Evolutionary conservation across 352 stramenopile species (phyloP).

Genomic region (Phytophthora crassamura): DNA sequence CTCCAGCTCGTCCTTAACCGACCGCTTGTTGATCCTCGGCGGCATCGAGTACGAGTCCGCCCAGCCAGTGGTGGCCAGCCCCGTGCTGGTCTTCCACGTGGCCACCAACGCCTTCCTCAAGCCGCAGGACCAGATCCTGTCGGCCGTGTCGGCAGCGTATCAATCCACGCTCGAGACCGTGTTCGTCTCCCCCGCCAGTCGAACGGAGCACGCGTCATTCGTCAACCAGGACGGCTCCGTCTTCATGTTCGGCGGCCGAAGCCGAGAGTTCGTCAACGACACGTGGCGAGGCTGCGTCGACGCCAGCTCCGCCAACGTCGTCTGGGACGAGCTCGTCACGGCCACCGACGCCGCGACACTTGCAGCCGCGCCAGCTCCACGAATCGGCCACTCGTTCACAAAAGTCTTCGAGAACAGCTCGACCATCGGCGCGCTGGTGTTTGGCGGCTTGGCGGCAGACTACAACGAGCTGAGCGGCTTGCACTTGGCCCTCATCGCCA

Average conservation of each 20-base stretch:
- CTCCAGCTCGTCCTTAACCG: constrained; percentile 8
- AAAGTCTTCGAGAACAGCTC: constrained; percentile 61
- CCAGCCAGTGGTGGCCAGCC: constrained; percentile 63
- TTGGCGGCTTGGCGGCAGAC: constrained; percentile 54
- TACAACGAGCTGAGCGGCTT: constrained; percentile 52
- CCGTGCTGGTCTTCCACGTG: constrained; percentile 63
- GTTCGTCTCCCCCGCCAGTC: constrained; percentile 67
- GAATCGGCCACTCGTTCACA: constrained; percentile 69
- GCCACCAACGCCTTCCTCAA: constrained; percentile 46
- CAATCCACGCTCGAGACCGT: constrained; percentile 46
- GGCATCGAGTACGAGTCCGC: constrained; percentile 77
- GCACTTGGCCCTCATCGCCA: constrained; percentile 56
- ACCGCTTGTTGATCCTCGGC: constrained; percentile 59
- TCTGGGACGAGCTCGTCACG: constrained; percentile 65
- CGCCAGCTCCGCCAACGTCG: constrained; percentile 36
- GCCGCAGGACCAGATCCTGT: constrained; percentile 60
- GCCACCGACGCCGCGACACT: constrained; percentile 39
- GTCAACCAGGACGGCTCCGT: constrained; percentile 34
- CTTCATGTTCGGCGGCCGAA: constrained; percentile 66
- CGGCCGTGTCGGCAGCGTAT: constrained; percentile 36
- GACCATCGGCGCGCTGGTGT: constrained; percentile 49
- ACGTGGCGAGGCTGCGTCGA: constrained; percentile 67
- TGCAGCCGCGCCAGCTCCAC: constrained; percentile 38
- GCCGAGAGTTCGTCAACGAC: constrained; percentile 65
- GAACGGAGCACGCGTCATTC: constrained; percentile 63